Base-by-base conservation (phyloP, 257 asterid genomes). In the Solanum tacnaense region DNA sequence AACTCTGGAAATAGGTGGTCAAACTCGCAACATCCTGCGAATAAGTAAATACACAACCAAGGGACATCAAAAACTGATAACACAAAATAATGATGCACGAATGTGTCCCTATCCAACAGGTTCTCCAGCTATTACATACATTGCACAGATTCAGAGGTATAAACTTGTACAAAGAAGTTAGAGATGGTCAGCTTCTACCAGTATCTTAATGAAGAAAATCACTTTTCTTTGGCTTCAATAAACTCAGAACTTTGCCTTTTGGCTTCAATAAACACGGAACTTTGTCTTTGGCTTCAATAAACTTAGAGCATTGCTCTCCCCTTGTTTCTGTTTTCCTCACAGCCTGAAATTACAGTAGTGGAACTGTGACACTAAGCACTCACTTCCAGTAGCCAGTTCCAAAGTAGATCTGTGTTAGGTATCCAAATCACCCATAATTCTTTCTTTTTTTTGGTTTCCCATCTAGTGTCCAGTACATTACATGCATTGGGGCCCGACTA, bases 1-100 rank as follows among this genome's bases (percentile, higher is more conserved):
- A 92, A 83, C 92, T 92, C 91, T 94, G 98, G 94, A 97, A 95
- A 91, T 89, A 95, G 68, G 93, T 88, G 82, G 90, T 93, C 75
- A 97, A 93, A 84, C 94, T 94, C 75, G 93, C 84, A 87, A 94
- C 95, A 92, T 96, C 98, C 99, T 96, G 96, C 90, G 92, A 13
- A 86, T 73, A 39, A 89, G 86, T 86, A 35, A 86, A 32, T 68
- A 62, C 39, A 79, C 41, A 85, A 25, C 25, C 15, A 27, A 41
- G 65, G 65, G 16, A 16, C 65, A 79, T 79, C 25, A 79, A 44
- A 76, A 44, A 79, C 67, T 44, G n/a, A 79, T 27, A 79, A 44
- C 65, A 41, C 38, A 15, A 44, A 25, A 79, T 79, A 78, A 41
- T 41, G 27, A 41, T 79, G 84, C 65, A 41, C 0, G 38, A 79